Base-by-base conservation (phyloP, 2,329 filamentous ascomycete genomes). In the Apiospora marii region DNA sequence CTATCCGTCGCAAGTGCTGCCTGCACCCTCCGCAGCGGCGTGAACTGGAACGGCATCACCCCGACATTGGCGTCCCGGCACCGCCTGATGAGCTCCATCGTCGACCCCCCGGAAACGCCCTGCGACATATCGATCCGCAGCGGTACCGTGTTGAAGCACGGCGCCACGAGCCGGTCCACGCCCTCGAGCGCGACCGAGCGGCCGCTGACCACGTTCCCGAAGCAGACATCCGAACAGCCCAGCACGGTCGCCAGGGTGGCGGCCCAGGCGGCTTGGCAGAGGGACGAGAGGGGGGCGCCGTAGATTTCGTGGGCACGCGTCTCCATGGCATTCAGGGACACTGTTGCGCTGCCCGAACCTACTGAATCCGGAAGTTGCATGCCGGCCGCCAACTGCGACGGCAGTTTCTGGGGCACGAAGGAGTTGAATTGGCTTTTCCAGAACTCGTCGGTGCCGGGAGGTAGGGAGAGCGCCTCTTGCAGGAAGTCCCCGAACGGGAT, bases 111-210 rank as follows among this genome's bases (percentile, higher is more conserved):
- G 37, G 37, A 80, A 80, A 3, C 79, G 79, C 0, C 37, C 7
- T 5, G 3, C 3, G 85, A 82, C 13, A 93, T 74, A 44, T 90
- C 82, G 22, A 90, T 83, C 37, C 94, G 89, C 1, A 95, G 79
- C 0, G 95, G 94, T 16, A 98, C 83, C 0, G 95, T 97, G 79
- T 98, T 98, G 85, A 98, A 98, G 80, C 94, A 97, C 0, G 95
- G 95, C 0, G 94, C 94, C n/a, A 97, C 89, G 7, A 98, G 87
- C 4, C 87, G 85, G 49, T 95, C 91, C 14, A 96, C 85, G 0
- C 88, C 89, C 7, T 92, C 87, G 3, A 95, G 81, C 0, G 89
- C 83, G 13, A 94, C 79, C 0, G 91, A 92, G 10, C 95, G 90
- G 1, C 95, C 95, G 78, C 91, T 95, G 72, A 96, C 88, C 2